These are phyloP conservation scores for Circinella minor DNA, from an alignment of 371 early-diverging fungal genomes.

Conservation along the genomic window DNA sequence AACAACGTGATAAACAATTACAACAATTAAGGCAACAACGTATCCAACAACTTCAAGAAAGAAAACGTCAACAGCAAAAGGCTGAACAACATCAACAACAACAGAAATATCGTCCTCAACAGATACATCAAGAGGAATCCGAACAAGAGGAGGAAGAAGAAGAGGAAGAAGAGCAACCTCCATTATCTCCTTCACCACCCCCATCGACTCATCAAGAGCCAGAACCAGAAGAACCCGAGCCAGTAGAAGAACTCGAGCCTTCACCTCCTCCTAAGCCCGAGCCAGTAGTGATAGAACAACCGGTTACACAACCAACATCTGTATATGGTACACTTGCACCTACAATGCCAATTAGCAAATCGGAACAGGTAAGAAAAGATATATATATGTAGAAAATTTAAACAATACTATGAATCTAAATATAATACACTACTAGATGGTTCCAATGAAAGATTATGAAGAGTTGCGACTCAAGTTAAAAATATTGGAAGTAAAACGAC, in stretches of 20 bases:
- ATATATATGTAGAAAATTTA: no score
- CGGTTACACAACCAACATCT: conserved; percentile 17
- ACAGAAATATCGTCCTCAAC: neutral
- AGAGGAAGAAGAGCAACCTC: conserved; percentile 13
- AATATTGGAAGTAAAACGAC: conserved; percentile 80
- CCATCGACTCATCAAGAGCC: conserved; percentile 1
- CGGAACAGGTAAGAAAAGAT: conserved; percentile 29
- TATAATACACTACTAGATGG: conserved; percentile 32
- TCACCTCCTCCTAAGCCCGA: conserved; percentile 22
- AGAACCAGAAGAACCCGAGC: conserved; percentile 14
- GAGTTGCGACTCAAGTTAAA: conserved; percentile 83
- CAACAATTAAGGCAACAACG: conserved; percentile 30
- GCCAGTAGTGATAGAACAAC: neutral
- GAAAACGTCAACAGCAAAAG: conserved; percentile 24
- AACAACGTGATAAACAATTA: conserved; percentile 22
- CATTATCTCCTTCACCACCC: neutral
- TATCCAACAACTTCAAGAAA: conserved; percentile 22
- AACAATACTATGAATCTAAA: neutral
- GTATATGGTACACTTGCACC: conserved; percentile 41
- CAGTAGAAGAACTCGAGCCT: neutral
- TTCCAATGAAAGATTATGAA: conserved; percentile 76
- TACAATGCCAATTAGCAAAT: conserved; percentile 39
- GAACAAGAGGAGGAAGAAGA: conserved; percentile 25
- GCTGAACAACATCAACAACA: conserved; percentile 12
- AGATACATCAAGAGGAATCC: conserved; percentile 18